Percentiles rank a stretch among this genome's conserved stretches.
These are phyloP conservation scores for Quercus dentata DNA, from an alignment of 306 rosid genomes.

Conservation along the genomic window DNA sequence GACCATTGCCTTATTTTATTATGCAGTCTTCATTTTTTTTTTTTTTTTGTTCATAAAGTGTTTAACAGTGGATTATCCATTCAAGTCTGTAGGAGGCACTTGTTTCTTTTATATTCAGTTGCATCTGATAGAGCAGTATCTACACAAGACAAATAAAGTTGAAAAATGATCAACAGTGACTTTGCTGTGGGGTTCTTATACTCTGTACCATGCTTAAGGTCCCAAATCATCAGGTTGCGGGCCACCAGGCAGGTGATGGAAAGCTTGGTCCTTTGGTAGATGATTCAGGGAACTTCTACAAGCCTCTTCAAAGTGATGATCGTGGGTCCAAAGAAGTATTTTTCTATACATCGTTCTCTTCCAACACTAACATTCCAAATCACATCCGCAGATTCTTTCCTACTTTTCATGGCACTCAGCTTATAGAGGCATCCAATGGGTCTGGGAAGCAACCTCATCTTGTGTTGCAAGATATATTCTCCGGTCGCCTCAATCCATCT, in stretches of 20 bases:
- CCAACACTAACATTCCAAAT: slow-evolving; percentile 33
- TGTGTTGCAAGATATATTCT: slow-evolving; percentile 48
- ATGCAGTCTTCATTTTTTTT: neutral
- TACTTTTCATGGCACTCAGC: slow-evolving; percentile 45
- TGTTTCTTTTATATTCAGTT: neutral
- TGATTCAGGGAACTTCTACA: slow-evolving; percentile 70
- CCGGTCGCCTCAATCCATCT: slow-evolving; percentile 31
- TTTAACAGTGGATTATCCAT: neutral
- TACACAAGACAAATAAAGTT: neutral
- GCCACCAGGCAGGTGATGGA: slow-evolving; percentile 63
- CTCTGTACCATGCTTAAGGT: slow-evolving; percentile 52
- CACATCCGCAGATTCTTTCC: slow-evolving; percentile 54
- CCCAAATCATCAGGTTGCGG: slow-evolving; percentile 92
- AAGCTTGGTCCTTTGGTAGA: slow-evolving; percentile 68
- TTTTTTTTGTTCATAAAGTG: neutral
- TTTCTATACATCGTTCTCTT: slow-evolving; percentile 42
- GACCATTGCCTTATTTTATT: neutral
- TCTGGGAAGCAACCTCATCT: slow-evolving; percentile 72
- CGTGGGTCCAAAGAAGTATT: slow-evolving; percentile 58
- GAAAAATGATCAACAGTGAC: neutral
- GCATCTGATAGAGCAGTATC: neutral
- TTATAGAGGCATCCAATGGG: slow-evolving; percentile 63
- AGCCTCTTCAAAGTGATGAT: slow-evolving; percentile 64
- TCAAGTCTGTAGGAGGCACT: neutral
- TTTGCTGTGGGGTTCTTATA: slow-evolving; percentile 1